Evolutionary conservation across 768 basidiomycete species (phyloP), one percentile per base, ranked within the genome.

Genomic region (Collybia mongolica): DNA sequence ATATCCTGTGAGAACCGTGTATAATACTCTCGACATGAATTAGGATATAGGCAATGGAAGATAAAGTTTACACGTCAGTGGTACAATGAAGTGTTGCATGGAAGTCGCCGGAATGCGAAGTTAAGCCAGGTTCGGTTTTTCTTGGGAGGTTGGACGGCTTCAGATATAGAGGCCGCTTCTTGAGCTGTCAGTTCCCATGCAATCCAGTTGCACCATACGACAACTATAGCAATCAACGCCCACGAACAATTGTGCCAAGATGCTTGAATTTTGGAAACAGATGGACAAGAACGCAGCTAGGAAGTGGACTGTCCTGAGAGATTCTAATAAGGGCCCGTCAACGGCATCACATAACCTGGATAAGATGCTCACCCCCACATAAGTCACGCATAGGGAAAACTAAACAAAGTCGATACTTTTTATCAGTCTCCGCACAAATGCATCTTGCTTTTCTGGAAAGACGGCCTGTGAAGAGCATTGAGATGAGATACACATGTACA

Each of bases 201-300:
- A 36, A 63, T 71, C 54, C 70, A 70, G 29, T 79, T 70, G 49
- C 75, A 74, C 74, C 77, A 82, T 2, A 63, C 37, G 29, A 78
- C 68, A 37, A 79, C 63, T 6, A 65, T 32, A 2, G 58, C 55
- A 6, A 69, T 58, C 0, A 60, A 40, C 7, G 58, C 22, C 60
- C 67, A 72, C 65, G 2, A 70, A 39, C 6, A 54, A 47, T 18
- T 57, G 70, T 7, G 63, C 59, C 18, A 57, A 56, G 39, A 57
- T 52, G 55, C 57, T 54, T 14, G 68, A 57, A 2, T 59, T 29
- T 28, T 54, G 35, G 51, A 71, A 71, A 57, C 65, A 71, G 52
- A 68, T 61, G 53, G 68, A 64, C 11, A 64, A 56, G 51, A 74
- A 71, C 1, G 69, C 74, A 24, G 65, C 60, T 29, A 72, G 58